phyloP scores from a whole-genome alignment of 768 basidiomycete species.

The Albatrellus ellisii region DNA sequence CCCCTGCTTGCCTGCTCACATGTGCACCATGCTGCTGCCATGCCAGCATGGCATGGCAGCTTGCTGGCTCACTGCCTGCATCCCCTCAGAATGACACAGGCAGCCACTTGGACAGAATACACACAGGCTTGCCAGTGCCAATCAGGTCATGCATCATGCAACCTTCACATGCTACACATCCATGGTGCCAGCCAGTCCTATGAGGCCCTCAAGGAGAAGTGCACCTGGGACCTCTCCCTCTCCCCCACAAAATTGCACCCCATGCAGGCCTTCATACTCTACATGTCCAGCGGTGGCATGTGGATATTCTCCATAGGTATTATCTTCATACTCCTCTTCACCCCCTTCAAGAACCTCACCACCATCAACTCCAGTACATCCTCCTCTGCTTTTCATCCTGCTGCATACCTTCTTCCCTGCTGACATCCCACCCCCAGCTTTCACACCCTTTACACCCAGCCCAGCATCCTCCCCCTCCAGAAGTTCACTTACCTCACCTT shows the following conservation, averaged over 20 bases:
- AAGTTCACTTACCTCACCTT: slow-evolving; percentile 61
- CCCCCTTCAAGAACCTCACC: slow-evolving; percentile 73
- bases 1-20: too few species aligned
- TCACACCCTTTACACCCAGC: slow-evolving; percentile 63
- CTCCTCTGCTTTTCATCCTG: too few species aligned
- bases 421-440: slow-evolving; percentile 39
- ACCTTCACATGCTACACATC: too few species aligned
- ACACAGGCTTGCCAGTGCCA: too few species aligned
- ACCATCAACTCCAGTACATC: slow-evolving; percentile 60
- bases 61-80: too few species aligned
- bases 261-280: slow-evolving; percentile 97
- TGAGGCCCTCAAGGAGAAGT: slow-evolving; percentile 55
- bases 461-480: slow-evolving; percentile 47
- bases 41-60: too few species aligned
- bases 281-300: slow-evolving; percentile 93
- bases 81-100: too few species aligned
- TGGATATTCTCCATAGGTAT: slow-evolving; percentile 97
- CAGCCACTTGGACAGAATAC: too few species aligned
- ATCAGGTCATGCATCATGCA: too few species aligned
- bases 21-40: too few species aligned
- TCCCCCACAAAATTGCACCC: slow-evolving; percentile 82
- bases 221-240: slow-evolving; percentile 79
- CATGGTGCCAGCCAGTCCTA: too few species aligned
- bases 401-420: neutral
- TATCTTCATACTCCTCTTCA: slow-evolving; percentile 82